Conservation (phyloP, 1,139 yeast genomes). For the Hemisphaericaspora lyxosophila region DNA sequence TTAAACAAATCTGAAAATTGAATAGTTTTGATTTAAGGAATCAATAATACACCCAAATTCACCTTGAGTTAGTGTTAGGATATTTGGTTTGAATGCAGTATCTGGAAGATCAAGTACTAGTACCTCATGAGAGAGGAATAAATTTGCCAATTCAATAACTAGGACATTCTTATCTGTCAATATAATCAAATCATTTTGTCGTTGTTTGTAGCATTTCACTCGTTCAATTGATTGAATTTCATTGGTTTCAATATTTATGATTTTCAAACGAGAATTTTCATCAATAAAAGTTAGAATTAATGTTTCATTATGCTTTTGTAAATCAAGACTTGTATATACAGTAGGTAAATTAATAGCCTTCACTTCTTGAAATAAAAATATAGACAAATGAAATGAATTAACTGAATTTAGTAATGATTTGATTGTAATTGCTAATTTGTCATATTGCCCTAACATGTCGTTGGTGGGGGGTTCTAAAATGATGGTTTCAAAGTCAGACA, state of each 20-base stretch:
- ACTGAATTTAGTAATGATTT: background rate
- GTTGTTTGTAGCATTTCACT: constrained; percentile 10
- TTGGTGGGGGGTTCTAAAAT: background rate
- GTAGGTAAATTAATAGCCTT: constrained; percentile 7
- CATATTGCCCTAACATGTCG: background rate
- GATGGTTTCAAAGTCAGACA: background rate
- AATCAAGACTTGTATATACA: constrained; percentile 4
- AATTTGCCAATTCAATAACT: constrained; percentile 7
- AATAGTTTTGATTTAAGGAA: constrained; percentile 35
- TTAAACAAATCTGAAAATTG: constrained; percentile 23
- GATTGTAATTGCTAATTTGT: background rate
- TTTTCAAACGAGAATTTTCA: constrained; percentile 18
- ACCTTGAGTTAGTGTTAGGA: constrained; percentile 2
- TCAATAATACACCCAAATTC: constrained; percentile 42
- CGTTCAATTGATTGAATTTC: constrained; percentile 5
- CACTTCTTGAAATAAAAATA: constrained; percentile 5
- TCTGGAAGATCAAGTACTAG: constrained; percentile 4
- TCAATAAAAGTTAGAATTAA: constrained; percentile 9
- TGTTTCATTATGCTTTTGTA: constrained; percentile 5
- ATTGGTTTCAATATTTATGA: constrained; percentile 6
- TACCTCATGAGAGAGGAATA: background rate
- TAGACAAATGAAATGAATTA: constrained; percentile 9
- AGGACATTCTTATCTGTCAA: constrained; percentile 7
- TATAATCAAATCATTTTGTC: constrained; percentile 9
- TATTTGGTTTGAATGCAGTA: constrained; percentile 9